Percentiles rank a stretch among this genome's conserved stretches.
Evolutionary conservation across 352 stramenopile genomes (phyloP).

Genomic region (Phytophthora uliginosa): DNA sequence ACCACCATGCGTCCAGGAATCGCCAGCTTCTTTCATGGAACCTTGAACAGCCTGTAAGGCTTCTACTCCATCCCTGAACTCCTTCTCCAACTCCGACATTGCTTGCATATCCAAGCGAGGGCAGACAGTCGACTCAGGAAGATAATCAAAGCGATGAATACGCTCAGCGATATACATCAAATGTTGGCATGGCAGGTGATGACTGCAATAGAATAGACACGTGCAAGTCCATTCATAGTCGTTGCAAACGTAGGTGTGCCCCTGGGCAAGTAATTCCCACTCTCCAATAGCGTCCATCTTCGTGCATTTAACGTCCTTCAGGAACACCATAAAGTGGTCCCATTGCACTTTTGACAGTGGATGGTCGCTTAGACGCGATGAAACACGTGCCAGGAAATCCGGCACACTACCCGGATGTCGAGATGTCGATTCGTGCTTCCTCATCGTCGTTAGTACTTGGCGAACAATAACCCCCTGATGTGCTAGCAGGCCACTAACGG

Average conservation of each 20-base stretch:
- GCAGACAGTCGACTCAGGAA: not conserved
- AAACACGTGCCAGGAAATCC: constrained; percentile 3
- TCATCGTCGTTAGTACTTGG: constrained; percentile 3
- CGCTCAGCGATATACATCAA: not conserved
- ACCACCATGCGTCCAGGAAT: not conserved
- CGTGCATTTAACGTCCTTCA: not conserved
- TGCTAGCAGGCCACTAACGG: not conserved
- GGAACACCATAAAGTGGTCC: constrained; percentile 2
- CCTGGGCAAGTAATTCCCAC: not conserved
- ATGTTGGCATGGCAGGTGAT: not conserved
- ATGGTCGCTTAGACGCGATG: not conserved
- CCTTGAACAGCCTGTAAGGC: not conserved
- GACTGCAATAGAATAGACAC: not conserved
- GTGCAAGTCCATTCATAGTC: not conserved
- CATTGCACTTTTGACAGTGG: not conserved
- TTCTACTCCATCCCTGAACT: not conserved
- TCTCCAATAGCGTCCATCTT: not conserved
- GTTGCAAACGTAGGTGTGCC: not conserved
- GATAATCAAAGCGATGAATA: not conserved
- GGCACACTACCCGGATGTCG: not conserved
- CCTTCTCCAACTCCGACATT: constrained; percentile 1
- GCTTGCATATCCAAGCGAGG: not conserved
- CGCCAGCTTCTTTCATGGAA: not conserved
- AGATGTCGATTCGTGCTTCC: constrained; percentile 4
- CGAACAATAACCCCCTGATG: constrained; percentile 17